Percentiles rank a stretch among this genome's conserved stretches.
phyloP scores from a whole-genome alignment of 768 basidiomycete genomes.

The Tricholoma bakamatsutake region DNA sequence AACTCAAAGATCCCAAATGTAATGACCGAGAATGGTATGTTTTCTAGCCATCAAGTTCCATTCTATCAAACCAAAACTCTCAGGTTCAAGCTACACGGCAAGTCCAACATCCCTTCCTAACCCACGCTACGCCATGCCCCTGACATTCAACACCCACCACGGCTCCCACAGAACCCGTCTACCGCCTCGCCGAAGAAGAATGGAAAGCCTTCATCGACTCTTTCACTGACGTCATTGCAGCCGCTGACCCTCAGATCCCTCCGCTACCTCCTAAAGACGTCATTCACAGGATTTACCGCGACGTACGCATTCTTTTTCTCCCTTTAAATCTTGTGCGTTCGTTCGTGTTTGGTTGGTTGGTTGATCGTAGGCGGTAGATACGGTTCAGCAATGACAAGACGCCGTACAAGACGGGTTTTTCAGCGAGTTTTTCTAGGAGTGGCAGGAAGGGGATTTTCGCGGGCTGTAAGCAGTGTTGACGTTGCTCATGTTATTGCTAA shows the following conservation, averaged over 20 bases:
- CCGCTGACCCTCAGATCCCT: constrained; percentile 80
- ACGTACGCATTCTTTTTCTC: constrained; percentile 41
- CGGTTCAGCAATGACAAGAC: constrained; percentile 95
- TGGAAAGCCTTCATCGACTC: constrained; percentile 80
- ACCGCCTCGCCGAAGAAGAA: constrained; percentile 78
- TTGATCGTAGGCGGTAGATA: constrained; percentile 35
- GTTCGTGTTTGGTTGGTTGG: too few species aligned
- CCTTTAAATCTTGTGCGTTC: neutral
- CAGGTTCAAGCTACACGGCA: constrained; percentile 84
- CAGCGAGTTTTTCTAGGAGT: constrained; percentile 81
- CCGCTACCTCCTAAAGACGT: constrained; percentile 88
- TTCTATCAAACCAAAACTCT: neutral
- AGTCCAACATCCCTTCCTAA: constrained; percentile 3
- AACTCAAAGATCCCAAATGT: constrained; percentile 66
- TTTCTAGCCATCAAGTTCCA: neutral
- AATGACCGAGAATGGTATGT: constrained; percentile 80
- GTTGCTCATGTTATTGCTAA: neutral
- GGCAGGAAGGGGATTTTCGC: constrained; percentile 91
- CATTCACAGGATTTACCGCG: constrained; percentile 89
- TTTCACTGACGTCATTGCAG: constrained; percentile 61
- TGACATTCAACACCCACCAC: neutral
- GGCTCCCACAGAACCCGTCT: constrained; percentile 57
- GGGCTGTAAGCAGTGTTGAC: constrained; percentile 49
- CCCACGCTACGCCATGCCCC: neutral
- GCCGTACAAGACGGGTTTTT: constrained; percentile 83